A percentile compares a stretch with the other conserved stretches of the same genome.
phyloP scores from a whole-genome alignment of 192 early-diverging fungal species.

The Coemansia reversa region DNA sequence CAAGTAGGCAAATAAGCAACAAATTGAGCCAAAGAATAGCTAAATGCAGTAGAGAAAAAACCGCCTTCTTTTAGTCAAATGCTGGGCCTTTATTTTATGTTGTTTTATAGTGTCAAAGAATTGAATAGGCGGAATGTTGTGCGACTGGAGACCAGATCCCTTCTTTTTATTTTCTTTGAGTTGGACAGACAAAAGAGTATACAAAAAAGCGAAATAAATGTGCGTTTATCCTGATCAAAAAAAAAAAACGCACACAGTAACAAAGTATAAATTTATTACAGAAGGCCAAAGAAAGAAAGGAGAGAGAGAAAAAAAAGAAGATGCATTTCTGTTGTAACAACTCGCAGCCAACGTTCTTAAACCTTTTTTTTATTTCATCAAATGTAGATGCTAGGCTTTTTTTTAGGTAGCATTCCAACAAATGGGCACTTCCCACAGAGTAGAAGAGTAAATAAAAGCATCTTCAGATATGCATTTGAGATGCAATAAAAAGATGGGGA shows the following conservation, averaged over 20 bases:
- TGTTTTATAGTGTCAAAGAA: not conserved
- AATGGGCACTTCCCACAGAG: not conserved
- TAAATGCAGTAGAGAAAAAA: conserved; percentile 8
- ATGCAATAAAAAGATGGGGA: not conserved
- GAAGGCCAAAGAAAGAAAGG: not conserved
- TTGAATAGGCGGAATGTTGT: not conserved
- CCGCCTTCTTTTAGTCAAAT: not conserved
- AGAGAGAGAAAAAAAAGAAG: not conserved
- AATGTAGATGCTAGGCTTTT: not conserved
- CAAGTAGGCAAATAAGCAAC: not conserved
- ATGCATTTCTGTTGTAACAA: not conserved
- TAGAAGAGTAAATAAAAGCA: not conserved
- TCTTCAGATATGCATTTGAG: not conserved
- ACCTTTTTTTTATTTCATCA: not conserved
- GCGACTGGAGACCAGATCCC: not conserved
- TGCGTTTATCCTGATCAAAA: not conserved
- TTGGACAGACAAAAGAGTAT: not conserved
- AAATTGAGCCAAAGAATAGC: conserved; percentile 1
- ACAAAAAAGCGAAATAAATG: not conserved
- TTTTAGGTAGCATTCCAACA: not conserved
- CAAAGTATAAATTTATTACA: not conserved
- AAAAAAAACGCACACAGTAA: not conserved
- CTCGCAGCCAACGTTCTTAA: not conserved
- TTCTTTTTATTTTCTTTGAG: not conserved
- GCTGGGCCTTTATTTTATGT: not conserved